These are phyloP conservation scores for Colletotrichum noveboracense DNA, from an alignment of 2,329 filamentous ascomycete species.

Conservation along the genomic window DNA sequence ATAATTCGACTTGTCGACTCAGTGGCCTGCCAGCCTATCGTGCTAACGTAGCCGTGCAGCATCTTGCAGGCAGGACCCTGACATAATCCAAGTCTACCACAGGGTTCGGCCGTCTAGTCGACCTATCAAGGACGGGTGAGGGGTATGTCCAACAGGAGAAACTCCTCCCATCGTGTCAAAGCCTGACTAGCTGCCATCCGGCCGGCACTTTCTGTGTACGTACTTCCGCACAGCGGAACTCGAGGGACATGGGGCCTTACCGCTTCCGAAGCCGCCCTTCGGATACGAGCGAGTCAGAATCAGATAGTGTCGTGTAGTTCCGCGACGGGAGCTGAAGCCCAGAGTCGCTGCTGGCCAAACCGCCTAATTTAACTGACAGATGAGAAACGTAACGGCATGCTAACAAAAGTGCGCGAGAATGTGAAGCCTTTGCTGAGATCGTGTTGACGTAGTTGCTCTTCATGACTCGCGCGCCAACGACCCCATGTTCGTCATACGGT, in stretches of 20 bases:
- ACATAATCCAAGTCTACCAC: background rate
- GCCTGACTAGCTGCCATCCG: constrained; percentile 17
- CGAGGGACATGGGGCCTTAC: constrained; percentile 3
- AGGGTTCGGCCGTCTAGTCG: background rate
- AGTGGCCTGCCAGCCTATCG: background rate
- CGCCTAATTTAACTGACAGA: background rate
- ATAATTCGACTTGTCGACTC: constrained; percentile 22
- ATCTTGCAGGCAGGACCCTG: constrained; percentile 20
- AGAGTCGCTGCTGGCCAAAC: background rate
- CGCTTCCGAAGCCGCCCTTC: constrained; percentile 10
- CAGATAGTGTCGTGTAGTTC: constrained; percentile 1
- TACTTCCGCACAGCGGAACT: constrained; percentile 8
- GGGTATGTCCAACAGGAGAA: constrained; percentile 9
- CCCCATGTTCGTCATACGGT: constrained; percentile 7
- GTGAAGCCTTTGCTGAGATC: background rate
- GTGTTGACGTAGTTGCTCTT: constrained; percentile 12
- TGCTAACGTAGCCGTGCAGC: background rate
- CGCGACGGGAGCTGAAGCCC: background rate
- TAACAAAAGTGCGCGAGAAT: background rate
- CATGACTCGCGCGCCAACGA: constrained; percentile 12
- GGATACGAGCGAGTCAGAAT: constrained; percentile 21
- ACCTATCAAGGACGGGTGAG: background rate
- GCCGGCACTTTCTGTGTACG: constrained; percentile 18
- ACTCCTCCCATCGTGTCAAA: constrained; percentile 8
- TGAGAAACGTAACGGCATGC: background rate